These are phyloP conservation scores for Raphanus raphanistrum DNA, from an alignment of 345 rosid species.

Conservation along the genomic window DNA sequence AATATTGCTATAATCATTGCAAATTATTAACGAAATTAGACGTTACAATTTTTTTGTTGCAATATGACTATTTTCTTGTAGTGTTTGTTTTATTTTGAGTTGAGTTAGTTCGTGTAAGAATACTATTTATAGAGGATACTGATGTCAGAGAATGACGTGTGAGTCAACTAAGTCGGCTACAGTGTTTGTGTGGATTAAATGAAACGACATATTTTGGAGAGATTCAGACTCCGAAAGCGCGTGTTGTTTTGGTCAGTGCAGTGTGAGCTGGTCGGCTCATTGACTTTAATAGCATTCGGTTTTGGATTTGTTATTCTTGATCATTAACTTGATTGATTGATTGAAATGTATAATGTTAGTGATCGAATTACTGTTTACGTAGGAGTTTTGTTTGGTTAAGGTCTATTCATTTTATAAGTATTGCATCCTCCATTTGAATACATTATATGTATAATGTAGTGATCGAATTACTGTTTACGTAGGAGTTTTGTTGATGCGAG, in stretches of 20 bases:
- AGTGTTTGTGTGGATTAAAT: not conserved
- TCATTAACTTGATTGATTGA: constrained; percentile 13
- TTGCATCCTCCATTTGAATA: too few relatives aligned
- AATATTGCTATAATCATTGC: not conserved
- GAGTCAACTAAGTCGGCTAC: constrained; percentile 31
- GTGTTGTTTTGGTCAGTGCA: constrained; percentile 26
- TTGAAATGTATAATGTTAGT: not conserved
- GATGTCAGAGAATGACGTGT: not conserved
- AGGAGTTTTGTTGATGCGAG: constrained; percentile 16
- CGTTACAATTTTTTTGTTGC: not conserved
- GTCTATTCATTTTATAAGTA: too few relatives aligned
- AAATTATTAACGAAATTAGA: not conserved
- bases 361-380: not conserved
- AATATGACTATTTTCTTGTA: not conserved
- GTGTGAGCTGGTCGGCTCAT: constrained; percentile 23
- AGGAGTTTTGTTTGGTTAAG: too few relatives aligned
- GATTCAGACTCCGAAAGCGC: constrained; percentile 14
- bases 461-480: not conserved
- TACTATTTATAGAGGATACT: constrained; percentile 21
- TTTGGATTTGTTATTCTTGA: constrained; percentile 27
- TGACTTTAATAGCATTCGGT: constrained; percentile 4
- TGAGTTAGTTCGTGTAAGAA: not conserved
- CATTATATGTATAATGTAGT: too few relatives aligned
- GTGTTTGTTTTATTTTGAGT: constrained; percentile 8
- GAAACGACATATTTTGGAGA: constrained; percentile 4